Base-by-base conservation (phyloP, 2,329 filamentous ascomycete genomes). In the Calonectria leucothoes region DNA sequence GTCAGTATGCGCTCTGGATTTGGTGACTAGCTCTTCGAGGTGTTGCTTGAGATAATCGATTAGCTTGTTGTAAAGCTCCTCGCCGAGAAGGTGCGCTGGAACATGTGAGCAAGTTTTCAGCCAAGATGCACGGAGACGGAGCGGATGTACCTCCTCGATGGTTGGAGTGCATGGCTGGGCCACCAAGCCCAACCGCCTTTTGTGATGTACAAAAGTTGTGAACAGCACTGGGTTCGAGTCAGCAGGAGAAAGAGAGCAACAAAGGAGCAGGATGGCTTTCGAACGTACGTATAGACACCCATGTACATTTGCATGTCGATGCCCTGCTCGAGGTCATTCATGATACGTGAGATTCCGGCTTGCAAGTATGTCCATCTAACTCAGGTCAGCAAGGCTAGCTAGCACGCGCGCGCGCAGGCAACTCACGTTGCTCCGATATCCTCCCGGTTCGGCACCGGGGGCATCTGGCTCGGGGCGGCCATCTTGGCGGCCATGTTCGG, bases 201-300 rank as follows among this genome's bases (percentile, higher is more conserved):
- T 98, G 97, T 29, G 97, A 98, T 70, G 97, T 99, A 85, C 97
- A 99, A 85, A 99, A 99, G 87, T 99, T 98, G 87, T 99, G 97
- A 64, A 99, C 97, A 74, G 96, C 95, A 67, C 90, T 96, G 83
- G 64, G 42, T 45, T 57, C 57, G 48, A 25, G 81, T 91, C 78
- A 91, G 86, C 51, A 67, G 67, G 5, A 33, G 5, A 33, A 25
- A 66, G 27, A 33, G 42, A 51, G 29, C 25, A 39, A 35, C 52
- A 49, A 45, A 52, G 15, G 6, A 6, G 45, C 4, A 29, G n/a
- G 8, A 55, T 49, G 7, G 27, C 33, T 23, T 23, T 57, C n/a
- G n/a, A 42, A 79, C 80, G 66, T 83, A 95, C 93, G 96, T 98
- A 86, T 98, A 98, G 74, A 98, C 92, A 70, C 94, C 95, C 96